Evolutionary conservation across 1,284 basidiomycete genomes (phyloP), one percentile per base, ranked within the genome.

Genomic region (Irpex sp.): DNA sequence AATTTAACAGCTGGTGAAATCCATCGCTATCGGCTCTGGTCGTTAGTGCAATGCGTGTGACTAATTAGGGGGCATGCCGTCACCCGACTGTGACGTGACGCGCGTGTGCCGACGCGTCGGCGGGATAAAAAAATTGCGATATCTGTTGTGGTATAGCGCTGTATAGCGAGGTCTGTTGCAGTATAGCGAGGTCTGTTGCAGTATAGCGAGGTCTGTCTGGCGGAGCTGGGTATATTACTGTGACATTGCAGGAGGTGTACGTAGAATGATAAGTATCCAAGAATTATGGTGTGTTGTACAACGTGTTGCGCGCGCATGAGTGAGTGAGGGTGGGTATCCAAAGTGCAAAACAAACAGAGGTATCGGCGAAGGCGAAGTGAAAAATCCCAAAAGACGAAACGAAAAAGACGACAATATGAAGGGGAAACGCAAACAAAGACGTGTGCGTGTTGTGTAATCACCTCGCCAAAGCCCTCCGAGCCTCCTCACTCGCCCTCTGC

Each of bases 401-500:
- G 38, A 17, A 51, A 4, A 19, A 19, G 17, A 9, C 48, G 17
- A 51, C 7, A 51, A 15, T 7, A 15, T n/a, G 17, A 51, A 51
- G 21, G 21, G 21, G 21, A 51, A 15, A 51, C 9, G 17, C 48
- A 11, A 17, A 51, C 48, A 17, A 15, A 11, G 13, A 51, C 48
- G 13, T 26, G 21, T 26, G 21, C 21, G 21, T 26, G 21, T 26
- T 26, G 21, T 31, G 49, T 7, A n/a, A 84, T 59, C 78, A 72
- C 44, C 81, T 74, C 36, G 73, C 75, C 61, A 84, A 69, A 47
- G 74, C 78, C 72, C 81, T 86, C 66, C 80, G 76, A 17, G 80
- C 81, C 60, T 85, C 85, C 67, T 85, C 84, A 60, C 75, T 77
- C 13, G 81, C 81, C 67, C 76, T 81, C 59, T 81, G 77, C 51